phyloP scores from a whole-genome alignment of 495 filamentous ascomycete species.

The Podospora pseudocomata region DNA sequence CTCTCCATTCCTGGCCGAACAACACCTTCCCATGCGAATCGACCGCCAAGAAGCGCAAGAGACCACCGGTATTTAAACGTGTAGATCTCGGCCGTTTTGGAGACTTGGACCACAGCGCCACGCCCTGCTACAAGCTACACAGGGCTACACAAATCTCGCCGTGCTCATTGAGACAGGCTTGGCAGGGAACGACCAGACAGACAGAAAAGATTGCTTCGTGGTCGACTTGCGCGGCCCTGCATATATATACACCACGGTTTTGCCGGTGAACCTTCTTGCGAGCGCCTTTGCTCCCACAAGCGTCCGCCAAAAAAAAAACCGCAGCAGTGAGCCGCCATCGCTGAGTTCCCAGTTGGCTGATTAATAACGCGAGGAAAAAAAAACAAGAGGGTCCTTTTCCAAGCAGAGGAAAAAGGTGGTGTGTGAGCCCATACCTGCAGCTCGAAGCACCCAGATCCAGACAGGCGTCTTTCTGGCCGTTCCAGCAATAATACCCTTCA shows the following conservation, averaged over 20 bases:
- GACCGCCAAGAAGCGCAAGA: conserved; percentile 28
- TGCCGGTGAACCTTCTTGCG: background rate
- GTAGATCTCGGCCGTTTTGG: conserved; percentile 34
- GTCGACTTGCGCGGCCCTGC: background rate
- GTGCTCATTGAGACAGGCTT: conserved; percentile 24
- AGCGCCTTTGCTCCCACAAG: background rate
- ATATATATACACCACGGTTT: conserved; percentile 11
- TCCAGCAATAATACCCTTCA: background rate
- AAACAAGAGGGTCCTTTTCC: background rate
- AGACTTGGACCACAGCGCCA: conserved; percentile 26
- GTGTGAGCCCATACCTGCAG: background rate
- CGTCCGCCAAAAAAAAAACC: background rate
- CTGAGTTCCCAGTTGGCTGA: background rate
- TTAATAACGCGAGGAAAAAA: background rate
- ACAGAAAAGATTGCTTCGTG: conserved; percentile 3
- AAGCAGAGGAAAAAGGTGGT: background rate
- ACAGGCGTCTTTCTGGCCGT: background rate
- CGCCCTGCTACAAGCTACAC: conserved; percentile 20
- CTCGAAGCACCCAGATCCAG: background rate
- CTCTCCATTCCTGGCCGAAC: background rate
- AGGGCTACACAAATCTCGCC: conserved; percentile 37
- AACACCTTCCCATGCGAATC: conserved; percentile 5
- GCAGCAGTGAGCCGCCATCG: conserved; percentile 8
- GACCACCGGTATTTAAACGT: conserved; percentile 25
- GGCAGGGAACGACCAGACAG: conserved; percentile 23